Evolutionary conservation across 169 alveolate species (phyloP).

Genomic region (Plasmodium relictum): DNA sequence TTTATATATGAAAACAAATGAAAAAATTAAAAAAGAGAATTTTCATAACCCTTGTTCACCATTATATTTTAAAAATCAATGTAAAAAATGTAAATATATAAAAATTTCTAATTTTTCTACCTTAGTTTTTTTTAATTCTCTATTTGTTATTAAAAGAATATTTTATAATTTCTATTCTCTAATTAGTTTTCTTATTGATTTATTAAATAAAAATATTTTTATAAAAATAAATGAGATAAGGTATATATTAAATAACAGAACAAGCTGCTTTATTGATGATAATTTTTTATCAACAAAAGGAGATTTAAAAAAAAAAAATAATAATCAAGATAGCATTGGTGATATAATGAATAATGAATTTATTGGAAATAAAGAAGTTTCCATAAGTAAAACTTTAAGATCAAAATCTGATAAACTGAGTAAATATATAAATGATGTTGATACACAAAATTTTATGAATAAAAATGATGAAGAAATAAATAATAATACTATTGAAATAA

Average conservation of each 20-base stretch:
- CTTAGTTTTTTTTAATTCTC: slow-evolving; percentile 39
- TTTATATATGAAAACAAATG: slow-evolving; percentile 21
- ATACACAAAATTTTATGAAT: neutral
- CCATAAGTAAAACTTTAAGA: too few relatives aligned
- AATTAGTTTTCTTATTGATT: slow-evolving; percentile 33
- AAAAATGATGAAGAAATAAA: too few relatives aligned
- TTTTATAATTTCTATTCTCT: slow-evolving; percentile 52
- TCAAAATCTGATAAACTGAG: too few relatives aligned
- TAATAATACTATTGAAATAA: too few relatives aligned
- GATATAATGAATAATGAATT: too few relatives aligned
- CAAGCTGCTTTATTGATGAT: neutral
- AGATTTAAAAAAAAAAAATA: too few relatives aligned
- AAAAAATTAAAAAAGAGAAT: slow-evolving; percentile 25
- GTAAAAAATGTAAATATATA: slow-evolving; percentile 67
- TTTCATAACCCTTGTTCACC: slow-evolving; percentile 46
- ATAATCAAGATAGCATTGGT: too few relatives aligned
- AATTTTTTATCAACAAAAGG: slow-evolving; percentile 12
- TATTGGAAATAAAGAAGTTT: too few relatives aligned
- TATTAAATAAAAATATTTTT: slow-evolving; percentile 50
- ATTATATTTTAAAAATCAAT: slow-evolving; percentile 44
- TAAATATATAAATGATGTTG: too few relatives aligned
- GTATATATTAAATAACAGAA: slow-evolving; percentile 17
- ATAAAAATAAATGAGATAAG: slow-evolving; percentile 41
- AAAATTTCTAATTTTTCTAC: slow-evolving; percentile 41
- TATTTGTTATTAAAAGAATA: slow-evolving; percentile 67